Evolutionary conservation across 192 early-diverging fungal genomes (phyloP).

Genomic region (Coemansia sp.): DNA sequence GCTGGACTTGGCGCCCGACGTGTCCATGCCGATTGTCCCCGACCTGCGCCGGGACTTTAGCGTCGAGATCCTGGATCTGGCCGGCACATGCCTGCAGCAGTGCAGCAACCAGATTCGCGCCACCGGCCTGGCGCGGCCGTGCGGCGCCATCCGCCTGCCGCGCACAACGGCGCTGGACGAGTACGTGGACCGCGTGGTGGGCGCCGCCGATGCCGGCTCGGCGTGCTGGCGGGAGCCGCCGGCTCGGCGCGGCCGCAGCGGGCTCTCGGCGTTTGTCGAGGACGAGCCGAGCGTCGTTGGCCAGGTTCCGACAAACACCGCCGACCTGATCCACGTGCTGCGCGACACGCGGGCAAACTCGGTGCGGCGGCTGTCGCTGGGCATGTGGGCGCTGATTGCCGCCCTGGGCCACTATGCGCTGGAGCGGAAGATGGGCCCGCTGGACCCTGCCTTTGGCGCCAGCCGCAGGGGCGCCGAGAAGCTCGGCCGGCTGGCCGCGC

Average conservation of each 20-base stretch:
- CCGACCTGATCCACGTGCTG: conserved; percentile 14
- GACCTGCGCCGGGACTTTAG: conserved; percentile 43
- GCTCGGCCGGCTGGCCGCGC: not conserved
- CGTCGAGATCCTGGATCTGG: conserved; percentile 46
- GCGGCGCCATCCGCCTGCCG: conserved; percentile 37
- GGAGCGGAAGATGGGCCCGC: conserved; percentile 10
- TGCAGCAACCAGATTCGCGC: conserved; percentile 37
- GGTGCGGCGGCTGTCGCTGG: conserved; percentile 22
- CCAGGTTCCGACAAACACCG: conserved; percentile 1
- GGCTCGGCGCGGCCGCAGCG: not conserved
- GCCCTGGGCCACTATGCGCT: conserved; percentile 23
- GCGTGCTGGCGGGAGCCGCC: not conserved
- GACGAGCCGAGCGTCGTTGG: conserved; percentile 21
- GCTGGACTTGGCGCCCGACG: conserved; percentile 20
- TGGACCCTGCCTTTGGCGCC: not conserved
- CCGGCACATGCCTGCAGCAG: conserved; percentile 47
- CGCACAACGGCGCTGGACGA: conserved; percentile 37
- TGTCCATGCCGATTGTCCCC: conserved; percentile 17
- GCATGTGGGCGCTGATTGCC: conserved; percentile 28
- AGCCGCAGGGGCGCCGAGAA: not conserved
- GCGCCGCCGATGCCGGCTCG: not conserved
- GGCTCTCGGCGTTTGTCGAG: conserved; percentile 28
- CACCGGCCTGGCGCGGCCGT: conserved; percentile 21
- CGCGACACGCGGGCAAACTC: conserved; percentile 31
- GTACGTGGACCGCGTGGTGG: conserved; percentile 17